Conservation (phyloP, 1,284 basidiomycete genomes). For the Microbotryum intermedium region DNA sequence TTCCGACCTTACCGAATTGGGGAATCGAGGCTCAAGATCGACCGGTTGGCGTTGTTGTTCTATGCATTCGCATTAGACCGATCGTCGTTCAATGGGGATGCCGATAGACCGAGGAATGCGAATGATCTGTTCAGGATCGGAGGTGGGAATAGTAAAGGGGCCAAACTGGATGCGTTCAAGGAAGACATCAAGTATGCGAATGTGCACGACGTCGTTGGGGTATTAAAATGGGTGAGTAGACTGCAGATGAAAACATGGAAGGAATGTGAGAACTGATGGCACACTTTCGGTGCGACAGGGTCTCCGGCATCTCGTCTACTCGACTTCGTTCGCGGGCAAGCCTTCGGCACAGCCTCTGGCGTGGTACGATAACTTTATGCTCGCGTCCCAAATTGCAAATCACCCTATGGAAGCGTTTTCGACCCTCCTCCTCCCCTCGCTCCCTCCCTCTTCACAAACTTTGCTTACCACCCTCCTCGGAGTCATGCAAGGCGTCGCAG, state of each 20-base stretch:
- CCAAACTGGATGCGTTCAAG: slow-evolving; percentile 15
- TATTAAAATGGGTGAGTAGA: slow-evolving; percentile 27
- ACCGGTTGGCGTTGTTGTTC: slow-evolving; percentile 13
- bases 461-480: slow-evolving; percentile 12
- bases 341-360: neutral
- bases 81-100: neutral
- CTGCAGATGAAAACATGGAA: no score
- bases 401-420: neutral
- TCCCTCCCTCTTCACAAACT: slow-evolving; percentile 3
- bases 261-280: neutral
- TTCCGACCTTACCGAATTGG: slow-evolving; percentile 23
- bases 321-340: slow-evolving; percentile 5
- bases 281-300: neutral
- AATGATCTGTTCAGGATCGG: neutral
- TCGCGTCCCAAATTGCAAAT: neutral
- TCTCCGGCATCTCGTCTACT: slow-evolving; percentile 16
- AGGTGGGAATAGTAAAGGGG: slow-evolving; percentile 13
- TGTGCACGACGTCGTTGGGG: slow-evolving; percentile 20
- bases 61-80: slow-evolving; percentile 11
- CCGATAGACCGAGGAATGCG: neutral
- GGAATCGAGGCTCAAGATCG: slow-evolving; percentile 7
- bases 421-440: slow-evolving; percentile 11
- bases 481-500: slow-evolving; percentile 11
- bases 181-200: slow-evolving; percentile 20
- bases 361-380: slow-evolving; percentile 16